These are phyloP conservation scores for Crithidia acanthocephali DNA, from an alignment of 208 protist genomes.

Conservation along the genomic window DNA sequence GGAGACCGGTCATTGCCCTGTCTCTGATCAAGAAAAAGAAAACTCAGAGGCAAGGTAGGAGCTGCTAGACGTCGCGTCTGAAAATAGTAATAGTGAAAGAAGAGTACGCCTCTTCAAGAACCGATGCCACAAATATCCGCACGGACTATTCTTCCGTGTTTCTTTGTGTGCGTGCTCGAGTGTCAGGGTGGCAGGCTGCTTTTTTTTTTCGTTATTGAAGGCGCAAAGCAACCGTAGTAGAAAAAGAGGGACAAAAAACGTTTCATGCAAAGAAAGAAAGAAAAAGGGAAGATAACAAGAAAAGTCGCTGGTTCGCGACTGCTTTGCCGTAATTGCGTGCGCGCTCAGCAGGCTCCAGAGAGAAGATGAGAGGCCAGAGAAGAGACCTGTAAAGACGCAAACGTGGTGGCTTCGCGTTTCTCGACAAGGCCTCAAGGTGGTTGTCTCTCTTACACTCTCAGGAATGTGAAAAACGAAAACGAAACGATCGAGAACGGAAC, in stretches of 20 bases:
- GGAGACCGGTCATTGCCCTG: not conserved
- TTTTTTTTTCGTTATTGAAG: not conserved
- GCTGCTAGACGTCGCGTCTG: not conserved
- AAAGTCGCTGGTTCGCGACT: not conserved
- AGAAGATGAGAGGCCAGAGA: not conserved
- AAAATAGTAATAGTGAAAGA: constrained; percentile 2
- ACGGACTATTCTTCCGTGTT: too few species aligned
- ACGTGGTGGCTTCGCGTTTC: not conserved
- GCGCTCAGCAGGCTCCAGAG: not conserved
- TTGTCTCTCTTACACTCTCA: not conserved
- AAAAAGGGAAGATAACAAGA: constrained; percentile 8
- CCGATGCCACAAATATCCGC: too few species aligned
- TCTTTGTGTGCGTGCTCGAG: too few species aligned
- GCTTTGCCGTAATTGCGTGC: not conserved
- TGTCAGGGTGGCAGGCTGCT: not conserved
- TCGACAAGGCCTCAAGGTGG: too few species aligned
- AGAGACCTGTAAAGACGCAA: not conserved
- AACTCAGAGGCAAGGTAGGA: too few species aligned
- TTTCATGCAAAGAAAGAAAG: constrained; percentile 8
- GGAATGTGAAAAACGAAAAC: too few species aligned
- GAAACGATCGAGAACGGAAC: too few species aligned
- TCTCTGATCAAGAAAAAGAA: not conserved
- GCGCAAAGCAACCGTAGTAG: not conserved
- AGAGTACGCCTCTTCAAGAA: not conserved
- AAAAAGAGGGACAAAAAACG: not conserved